Base-by-base conservation (phyloP, 1,284 basidiomycete species). In the Heliocybe sulcata region DNA sequence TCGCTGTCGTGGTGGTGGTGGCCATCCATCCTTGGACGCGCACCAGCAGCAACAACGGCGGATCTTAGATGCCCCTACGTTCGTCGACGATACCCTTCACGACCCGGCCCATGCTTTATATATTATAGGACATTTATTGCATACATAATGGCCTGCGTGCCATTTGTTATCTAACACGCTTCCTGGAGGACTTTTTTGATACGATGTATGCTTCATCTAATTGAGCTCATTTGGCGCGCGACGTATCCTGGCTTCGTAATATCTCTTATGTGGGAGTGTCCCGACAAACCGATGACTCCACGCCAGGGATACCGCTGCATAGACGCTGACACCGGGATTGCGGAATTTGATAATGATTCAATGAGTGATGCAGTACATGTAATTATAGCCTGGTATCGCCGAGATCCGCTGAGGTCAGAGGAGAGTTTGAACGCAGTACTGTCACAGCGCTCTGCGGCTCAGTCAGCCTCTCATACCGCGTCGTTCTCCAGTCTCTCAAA, bases 1-100 rank as follows among this genome's bases (percentile, higher is more conserved):
- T 89, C 56, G 87, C 71, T 45, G 76, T 85, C 55, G 72, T 87
- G 35, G 69, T 90, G 26, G 86, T 52, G 3, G 51, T 52, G 6
- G 10, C 47, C 12, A 25, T 49, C 27, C 47, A 26, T n/a, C 47
- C 47, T 26, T 49, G 47, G 47, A 20, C 16, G 23, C 10, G 25
- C 19, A 47, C 9, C 9, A 16, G 33, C 33, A 35, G 16, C 33
- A 35, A 35, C 33, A 35, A 35, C 33, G 33, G 33, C 16, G 33
- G 33, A 9, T 35, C 33, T 6, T 42, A 42, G n/a, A 42, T 20
- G 38, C 16, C 38, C 12, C 38, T n/a, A n/a, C 16, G 16, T 42
- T 6, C 38, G 29, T 31, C 38, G 38, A 42, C 19, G 38, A 42
- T 42, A 42, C 38, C 38, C 38, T 42, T 20, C 38, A 42, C 38